Evolutionary conservation across 2,329 filamentous ascomycete genomes (phyloP), one percentile per base, ranked within the genome.

Genomic region (Apiospora arundinis): DNA sequence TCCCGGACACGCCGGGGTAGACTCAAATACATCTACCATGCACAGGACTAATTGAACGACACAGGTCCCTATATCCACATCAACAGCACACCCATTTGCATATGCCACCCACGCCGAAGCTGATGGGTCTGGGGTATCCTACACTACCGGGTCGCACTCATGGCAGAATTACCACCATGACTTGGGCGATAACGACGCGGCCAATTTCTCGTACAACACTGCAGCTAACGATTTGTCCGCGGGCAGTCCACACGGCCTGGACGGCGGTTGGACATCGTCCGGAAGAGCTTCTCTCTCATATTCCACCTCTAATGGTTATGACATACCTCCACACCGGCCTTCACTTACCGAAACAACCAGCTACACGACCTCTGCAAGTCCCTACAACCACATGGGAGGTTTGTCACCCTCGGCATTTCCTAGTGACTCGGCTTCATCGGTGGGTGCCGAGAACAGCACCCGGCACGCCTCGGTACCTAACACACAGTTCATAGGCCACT

Each of bases 351-450:
- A 67, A 45, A 67, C 23, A 25, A 12, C 23, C 44, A 46, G 23
- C 42, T 67, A 67, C 25, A 28, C 65, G 14, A 46, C 40, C 65
- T 67, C 40, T 2, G 7, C 65, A 45, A 46, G 65, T 18, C 40
- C 40, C 40, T 45, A 67, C 65, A 67, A 44, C 23, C 44, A 45
- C 18, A 45, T 67, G 14, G 67, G 45, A 28, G 48, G 32, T 23
- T 49, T 49, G 37, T 69, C 67, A 28, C 67, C 67, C n/a, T 56
- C 67, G 46, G 67, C 32, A 32, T 37, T 69, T 40, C 67, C 45
- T 14, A 69, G 67, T 37, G 67, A 52, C 32, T 56, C 67, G 3
- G 67, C 46, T 18, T 69, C 67, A 18, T 56, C 67, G 46, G 25
- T 49, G 28, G 46, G 66, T 37, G 46, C 46, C 28, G 67, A 56